Percentiles rank a stretch among this genome's conserved stretches.
These are phyloP conservation scores for Mycena leptocephala DNA, from an alignment of 768 basidiomycete genomes.

Conservation along the genomic window DNA sequence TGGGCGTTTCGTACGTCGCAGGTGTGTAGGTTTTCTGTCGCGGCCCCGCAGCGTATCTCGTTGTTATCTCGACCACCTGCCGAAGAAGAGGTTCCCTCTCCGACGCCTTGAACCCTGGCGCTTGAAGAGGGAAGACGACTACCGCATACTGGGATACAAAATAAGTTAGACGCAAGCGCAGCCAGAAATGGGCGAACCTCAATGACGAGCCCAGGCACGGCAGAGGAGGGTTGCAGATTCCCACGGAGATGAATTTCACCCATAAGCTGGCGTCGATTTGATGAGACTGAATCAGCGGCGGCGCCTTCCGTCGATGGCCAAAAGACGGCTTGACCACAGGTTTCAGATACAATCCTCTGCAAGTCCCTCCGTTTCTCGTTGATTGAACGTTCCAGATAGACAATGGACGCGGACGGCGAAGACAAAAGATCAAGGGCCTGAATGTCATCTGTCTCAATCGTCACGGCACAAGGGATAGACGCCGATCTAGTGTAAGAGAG, in stretches of 20 bases:
- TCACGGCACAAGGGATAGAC: constrained; percentile 22
- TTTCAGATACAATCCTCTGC: not conserved
- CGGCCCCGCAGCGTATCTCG: constrained; percentile 22
- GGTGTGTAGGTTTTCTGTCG: constrained; percentile 23
- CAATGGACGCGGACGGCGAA: constrained; percentile 6
- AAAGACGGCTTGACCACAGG: constrained; percentile 28
- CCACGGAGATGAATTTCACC: constrained; percentile 28
- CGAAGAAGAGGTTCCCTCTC: constrained; percentile 2
- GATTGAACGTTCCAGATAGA: constrained; percentile 22
- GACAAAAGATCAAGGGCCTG: constrained; percentile 28
- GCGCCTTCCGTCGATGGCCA: constrained; percentile 27
- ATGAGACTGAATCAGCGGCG: not conserved
- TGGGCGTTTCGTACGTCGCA: constrained; percentile 13
- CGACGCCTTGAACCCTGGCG: constrained; percentile 21
- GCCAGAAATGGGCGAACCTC: constrained; percentile 19
- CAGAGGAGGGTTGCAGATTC: constrained; percentile 9
- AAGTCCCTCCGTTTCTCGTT: not conserved
- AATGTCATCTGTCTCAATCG: constrained; percentile 8
- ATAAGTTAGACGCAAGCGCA: too few species aligned
- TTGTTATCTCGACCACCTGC: constrained; percentile 22
- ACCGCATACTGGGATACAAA: constrained; percentile 25
- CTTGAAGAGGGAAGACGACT: constrained; percentile 29
- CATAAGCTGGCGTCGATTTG: constrained; percentile 18
- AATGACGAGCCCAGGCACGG: constrained; percentile 11
- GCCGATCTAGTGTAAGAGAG: constrained; percentile 23